phyloP scores from a whole-genome alignment of 306 rosid species.

The Ormosia semicastrata region DNA sequence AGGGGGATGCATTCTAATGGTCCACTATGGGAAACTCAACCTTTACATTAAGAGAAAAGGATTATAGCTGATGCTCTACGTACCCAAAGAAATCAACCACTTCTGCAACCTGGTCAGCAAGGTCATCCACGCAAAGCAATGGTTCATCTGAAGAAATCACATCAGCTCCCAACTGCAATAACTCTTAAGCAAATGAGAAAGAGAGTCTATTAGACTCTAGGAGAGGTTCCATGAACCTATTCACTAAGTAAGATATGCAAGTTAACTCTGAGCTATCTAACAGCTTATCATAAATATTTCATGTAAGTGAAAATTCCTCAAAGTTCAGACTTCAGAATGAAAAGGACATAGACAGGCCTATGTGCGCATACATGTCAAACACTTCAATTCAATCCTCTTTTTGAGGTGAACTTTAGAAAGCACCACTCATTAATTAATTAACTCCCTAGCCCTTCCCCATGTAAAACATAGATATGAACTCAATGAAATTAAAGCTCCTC shows the following conservation, averaged over 20 bases:
- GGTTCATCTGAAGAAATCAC: conserved; percentile 80
- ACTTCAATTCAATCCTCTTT: not conserved
- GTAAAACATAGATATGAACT: not conserved
- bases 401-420: not conserved
- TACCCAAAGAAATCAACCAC: conserved; percentile 86
- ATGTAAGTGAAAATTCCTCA: not conserved
- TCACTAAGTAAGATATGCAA: not conserved
- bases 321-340: not conserved
- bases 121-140: conserved; percentile 73
- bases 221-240: not conserved
- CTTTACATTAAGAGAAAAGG: not conserved
- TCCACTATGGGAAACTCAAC: not conserved
- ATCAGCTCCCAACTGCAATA: conserved; percentile 88
- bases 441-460: not conserved
- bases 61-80: not conserved
- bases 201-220: conserved; percentile 21
- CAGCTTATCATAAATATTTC: not conserved
- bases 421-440: not conserved
- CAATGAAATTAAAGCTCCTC: not conserved
- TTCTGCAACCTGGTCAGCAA: conserved; percentile 84
- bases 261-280: not conserved
- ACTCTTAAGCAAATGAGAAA: conserved; percentile 57
- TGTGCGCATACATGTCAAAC: not conserved
- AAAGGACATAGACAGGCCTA: not conserved
- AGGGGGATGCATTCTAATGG: not conserved